These are phyloP conservation scores for Handroanthus guayacan DNA, from an alignment of 257 asterid species.

Conservation along the genomic window DNA sequence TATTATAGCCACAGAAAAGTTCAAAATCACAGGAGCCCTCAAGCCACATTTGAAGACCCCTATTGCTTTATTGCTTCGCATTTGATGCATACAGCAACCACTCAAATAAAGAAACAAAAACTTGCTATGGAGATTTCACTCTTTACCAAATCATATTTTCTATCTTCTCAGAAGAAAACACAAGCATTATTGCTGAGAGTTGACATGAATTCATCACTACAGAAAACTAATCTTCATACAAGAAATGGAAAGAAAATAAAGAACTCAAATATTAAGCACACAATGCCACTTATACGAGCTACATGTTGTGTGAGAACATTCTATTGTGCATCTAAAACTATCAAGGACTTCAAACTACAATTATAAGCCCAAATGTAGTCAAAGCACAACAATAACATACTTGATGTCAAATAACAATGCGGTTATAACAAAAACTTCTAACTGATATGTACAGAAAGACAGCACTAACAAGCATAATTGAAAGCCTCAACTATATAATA, in stretches of 20 bases:
- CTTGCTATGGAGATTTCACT: neutral
- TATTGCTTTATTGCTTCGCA: neutral
- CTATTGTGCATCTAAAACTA: neutral
- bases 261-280: neutral
- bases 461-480: neutral
- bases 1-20: too few relatives aligned
- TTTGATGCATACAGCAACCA: neutral
- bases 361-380: neutral
- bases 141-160: neutral
- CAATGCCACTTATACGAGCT: neutral
- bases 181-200: too few relatives aligned
- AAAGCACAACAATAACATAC: neutral
- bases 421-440: neutral
- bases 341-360: too few relatives aligned
- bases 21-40: too few relatives aligned
- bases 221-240: neutral
- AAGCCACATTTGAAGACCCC: neutral
- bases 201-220: neutral
- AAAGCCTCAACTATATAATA: neutral
- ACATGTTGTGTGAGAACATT: neutral
- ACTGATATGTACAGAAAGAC: neutral
- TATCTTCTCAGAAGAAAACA: too few relatives aligned
- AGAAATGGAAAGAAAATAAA: conserved; percentile 4
- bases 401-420: neutral
- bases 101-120: neutral